Evolutionary conservation across 768 basidiomycete genomes (phyloP).

Genomic region (Lactifluus volemus): DNA sequence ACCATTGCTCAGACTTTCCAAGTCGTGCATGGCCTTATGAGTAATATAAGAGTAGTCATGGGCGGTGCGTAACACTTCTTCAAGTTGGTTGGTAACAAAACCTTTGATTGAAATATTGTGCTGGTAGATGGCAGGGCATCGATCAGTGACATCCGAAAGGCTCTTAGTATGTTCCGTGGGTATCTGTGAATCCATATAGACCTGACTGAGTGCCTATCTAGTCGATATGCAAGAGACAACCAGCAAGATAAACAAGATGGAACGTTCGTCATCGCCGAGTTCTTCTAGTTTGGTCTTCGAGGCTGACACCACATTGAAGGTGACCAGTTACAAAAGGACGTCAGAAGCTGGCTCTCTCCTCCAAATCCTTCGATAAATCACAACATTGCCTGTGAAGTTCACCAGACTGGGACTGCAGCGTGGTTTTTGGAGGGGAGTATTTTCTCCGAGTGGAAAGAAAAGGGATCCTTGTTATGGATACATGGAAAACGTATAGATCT

Average conservation of each 20-base stretch:
- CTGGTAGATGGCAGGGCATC: not conserved
- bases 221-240: not conserved
- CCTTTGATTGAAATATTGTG: not conserved
- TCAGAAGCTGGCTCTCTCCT: not conserved
- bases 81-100: not conserved
- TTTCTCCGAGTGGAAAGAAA: not conserved
- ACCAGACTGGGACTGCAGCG: not conserved
- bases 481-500: not conserved
- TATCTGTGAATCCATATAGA: not conserved
- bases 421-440: not conserved
- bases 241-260: not conserved
- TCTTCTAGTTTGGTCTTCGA: no score
- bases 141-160: not conserved
- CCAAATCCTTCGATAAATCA: constrained; percentile 4
- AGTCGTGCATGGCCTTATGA: not conserved
- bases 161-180: not conserved
- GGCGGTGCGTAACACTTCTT: not conserved
- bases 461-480: constrained; percentile 1
- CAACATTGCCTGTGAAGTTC: not conserved
- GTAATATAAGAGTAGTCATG: not conserved
- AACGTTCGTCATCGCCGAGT: not conserved
- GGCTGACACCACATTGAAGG: not conserved
- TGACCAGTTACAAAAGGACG: not conserved
- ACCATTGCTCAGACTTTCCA: not conserved
- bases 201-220: not conserved